phyloP scores from a whole-genome alignment of 257 asterid genomes.

The Plantago ovata region DNA sequence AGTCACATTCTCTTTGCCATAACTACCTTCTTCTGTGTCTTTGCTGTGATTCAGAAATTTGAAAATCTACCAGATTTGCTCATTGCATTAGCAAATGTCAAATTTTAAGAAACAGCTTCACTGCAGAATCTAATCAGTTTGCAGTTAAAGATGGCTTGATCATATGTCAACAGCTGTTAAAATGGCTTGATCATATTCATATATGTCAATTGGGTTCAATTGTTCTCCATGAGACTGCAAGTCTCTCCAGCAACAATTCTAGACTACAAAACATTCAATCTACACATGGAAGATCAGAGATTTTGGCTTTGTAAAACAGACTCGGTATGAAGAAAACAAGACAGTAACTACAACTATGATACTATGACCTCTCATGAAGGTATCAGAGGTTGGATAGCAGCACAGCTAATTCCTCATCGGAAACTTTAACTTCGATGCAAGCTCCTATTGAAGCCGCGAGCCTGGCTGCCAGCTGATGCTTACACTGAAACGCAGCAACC shows the following conservation, averaged over 20 bases:
- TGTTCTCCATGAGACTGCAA: no score
- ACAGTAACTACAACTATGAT: no score
- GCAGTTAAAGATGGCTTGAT: background rate
- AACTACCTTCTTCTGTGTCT: background rate
- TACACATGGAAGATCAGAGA: no score
- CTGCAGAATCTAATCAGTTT: background rate
- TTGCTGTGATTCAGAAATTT: no score
- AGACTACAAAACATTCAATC: no score
- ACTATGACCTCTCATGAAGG: background rate
- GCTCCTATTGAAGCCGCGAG: slow-evolving; percentile 69
- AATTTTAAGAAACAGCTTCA: background rate
- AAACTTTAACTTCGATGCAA: slow-evolving; percentile 49
- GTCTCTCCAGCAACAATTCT: no score
- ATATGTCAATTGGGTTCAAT: no score
- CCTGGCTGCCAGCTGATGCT: slow-evolving; percentile 95
- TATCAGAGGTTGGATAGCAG: slow-evolving; percentile 55
- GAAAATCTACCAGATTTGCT: no score
- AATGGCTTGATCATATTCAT: background rate
- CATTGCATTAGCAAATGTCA: background rate
- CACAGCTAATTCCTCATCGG: slow-evolving; percentile 78
- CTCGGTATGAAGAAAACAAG: no score
- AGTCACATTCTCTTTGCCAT: background rate
- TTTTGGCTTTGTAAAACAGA: no score
- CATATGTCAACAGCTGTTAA: slow-evolving; percentile 1
- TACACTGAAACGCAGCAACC: slow-evolving; percentile 47